Conservation (phyloP, 208 protist species). For the Phytomonas serpens region DNA sequence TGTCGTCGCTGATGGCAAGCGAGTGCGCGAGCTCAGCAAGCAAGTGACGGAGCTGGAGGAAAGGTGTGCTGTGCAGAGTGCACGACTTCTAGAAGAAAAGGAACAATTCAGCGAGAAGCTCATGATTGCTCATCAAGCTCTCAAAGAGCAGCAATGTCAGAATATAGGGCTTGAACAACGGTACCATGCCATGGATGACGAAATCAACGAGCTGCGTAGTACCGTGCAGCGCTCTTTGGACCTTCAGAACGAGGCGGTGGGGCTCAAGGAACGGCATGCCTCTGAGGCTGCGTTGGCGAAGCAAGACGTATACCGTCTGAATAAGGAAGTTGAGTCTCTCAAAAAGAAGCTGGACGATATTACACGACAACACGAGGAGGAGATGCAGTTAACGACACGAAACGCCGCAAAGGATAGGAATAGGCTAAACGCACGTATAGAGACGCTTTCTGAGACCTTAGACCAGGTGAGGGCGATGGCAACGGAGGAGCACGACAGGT, state of each 20-base stretch:
- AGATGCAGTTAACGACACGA: slow-evolving; percentile 21
- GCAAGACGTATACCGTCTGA: slow-evolving; percentile 26
- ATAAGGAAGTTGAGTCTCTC: slow-evolving; percentile 22
- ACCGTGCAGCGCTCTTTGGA: slow-evolving; percentile 52
- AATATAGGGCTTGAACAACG: slow-evolving; percentile 70
- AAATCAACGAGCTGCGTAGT: slow-evolving; percentile 51
- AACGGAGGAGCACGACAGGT: slow-evolving; percentile 21
- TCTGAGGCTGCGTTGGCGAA: slow-evolving; percentile 37
- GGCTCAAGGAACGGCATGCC: slow-evolving; percentile 58
- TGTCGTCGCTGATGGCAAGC: slow-evolving; percentile 29
- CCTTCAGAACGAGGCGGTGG: slow-evolving; percentile 62
- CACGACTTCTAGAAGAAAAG: slow-evolving; percentile 45
- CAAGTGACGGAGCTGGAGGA: slow-evolving; percentile 64
- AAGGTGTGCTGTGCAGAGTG: slow-evolving; percentile 30
- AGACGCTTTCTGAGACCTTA: slow-evolving; percentile 23
- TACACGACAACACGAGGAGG: slow-evolving; percentile 23
- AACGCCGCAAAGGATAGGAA: slow-evolving; percentile 24
- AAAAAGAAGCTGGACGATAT: slow-evolving; percentile 19
- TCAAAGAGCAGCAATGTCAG: slow-evolving; percentile 67
- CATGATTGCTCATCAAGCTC: slow-evolving; percentile 53
- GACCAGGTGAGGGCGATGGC: slow-evolving; percentile 15
- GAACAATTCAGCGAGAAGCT: slow-evolving; percentile 57
- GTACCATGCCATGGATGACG: slow-evolving; percentile 39
- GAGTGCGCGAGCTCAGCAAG: slow-evolving; percentile 30
- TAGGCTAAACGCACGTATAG: slow-evolving; percentile 23